Conservation (phyloP, 257 asterid genomes). For the Solanum bulbocastanum region DNA sequence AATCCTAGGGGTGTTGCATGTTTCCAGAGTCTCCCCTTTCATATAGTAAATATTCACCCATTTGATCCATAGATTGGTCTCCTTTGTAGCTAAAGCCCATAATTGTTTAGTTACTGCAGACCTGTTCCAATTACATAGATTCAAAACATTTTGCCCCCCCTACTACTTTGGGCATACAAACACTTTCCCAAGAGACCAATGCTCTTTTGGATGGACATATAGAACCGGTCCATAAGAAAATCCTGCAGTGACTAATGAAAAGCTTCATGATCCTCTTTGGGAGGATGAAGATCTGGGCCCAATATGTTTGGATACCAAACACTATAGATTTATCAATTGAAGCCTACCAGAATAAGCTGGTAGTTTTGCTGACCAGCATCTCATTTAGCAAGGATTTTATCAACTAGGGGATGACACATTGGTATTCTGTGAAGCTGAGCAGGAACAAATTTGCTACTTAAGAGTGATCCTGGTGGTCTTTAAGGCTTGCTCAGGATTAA, state of each 20-base stretch:
- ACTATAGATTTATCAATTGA: neutral
- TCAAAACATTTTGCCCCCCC: neutral
- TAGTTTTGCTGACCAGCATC: neutral
- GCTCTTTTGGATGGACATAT: neutral
- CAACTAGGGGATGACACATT: neutral
- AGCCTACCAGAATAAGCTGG: neutral
- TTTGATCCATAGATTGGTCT: neutral
- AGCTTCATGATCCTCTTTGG: neutral
- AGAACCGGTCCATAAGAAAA: neutral
- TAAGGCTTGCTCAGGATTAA: too few relatives aligned
- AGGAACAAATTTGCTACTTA: too few relatives aligned
- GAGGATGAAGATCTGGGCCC: neutral
- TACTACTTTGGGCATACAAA: neutral
- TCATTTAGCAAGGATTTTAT: neutral
- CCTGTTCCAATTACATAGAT: neutral
- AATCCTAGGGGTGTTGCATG: neutral
- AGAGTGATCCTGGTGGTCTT: too few relatives aligned
- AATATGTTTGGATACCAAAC: neutral
- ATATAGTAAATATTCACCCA: neutral
- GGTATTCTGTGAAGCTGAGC: too few relatives aligned
- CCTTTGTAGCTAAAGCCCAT: neutral
- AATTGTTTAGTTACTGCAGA: neutral
- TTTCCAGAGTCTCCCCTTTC: neutral
- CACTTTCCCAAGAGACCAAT: neutral
- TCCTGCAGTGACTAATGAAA: neutral